A percentile compares a stretch with the other conserved stretches of the same genome.
These are phyloP conservation scores for Boechera stricta DNA, from an alignment of 345 rosid species.

Conservation along the genomic window DNA sequence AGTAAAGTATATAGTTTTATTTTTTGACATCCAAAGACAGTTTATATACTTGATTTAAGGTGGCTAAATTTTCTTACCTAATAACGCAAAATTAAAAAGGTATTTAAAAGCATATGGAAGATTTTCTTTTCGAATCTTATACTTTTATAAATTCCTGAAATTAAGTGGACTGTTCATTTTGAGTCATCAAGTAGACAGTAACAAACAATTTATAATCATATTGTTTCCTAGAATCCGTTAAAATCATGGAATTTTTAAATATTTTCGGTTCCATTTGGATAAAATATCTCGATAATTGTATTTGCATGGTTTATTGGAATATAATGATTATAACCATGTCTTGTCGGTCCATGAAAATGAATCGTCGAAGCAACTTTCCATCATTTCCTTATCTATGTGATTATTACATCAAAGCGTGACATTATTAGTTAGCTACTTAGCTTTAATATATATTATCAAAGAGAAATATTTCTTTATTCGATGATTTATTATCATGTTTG, in stretches of 20 bases:
- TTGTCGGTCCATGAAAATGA: conserved; percentile 45
- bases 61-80: neutral
- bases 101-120: neutral
- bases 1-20: neutral
- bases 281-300: conserved; percentile 13
- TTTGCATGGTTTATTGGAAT: conserved; percentile 40
- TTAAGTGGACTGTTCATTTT: conserved; percentile 13
- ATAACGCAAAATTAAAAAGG: neutral
- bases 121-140: neutral
- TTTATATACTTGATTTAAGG: neutral
- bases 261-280: conserved; percentile 15
- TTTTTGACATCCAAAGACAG: neutral
- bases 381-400: conserved; percentile 40
- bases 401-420: conserved; percentile 37
- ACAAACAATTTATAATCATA: conserved; percentile 32
- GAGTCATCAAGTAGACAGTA: conserved; percentile 24
- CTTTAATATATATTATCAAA: neutral
- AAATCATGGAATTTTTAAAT: conserved; percentile 24
- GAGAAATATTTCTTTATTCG: too few species aligned
- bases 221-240: conserved; percentile 25
- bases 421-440: conserved; percentile 25
- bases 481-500: too few species aligned
- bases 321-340: conserved; percentile 34
- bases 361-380: conserved; percentile 41
- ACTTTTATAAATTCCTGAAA: neutral